Percentiles rank a stretch among this genome's conserved stretches.
Evolutionary conservation across 108 stramenopile species (phyloP).

Genomic region (Schizochytrium sp.): DNA sequence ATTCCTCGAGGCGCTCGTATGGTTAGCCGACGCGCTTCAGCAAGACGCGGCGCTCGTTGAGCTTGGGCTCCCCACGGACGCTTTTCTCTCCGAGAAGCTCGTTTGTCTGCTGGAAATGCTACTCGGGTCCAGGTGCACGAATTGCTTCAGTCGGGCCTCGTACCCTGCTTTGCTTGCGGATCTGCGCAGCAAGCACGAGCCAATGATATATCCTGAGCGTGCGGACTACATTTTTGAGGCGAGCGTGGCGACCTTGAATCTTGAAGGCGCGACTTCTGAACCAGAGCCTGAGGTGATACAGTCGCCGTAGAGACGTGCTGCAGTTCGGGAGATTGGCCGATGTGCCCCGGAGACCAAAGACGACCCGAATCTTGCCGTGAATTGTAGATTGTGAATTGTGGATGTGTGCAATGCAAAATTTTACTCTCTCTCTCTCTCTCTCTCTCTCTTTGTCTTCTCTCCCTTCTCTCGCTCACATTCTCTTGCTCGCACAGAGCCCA

Average conservation of each 20-base stretch:
- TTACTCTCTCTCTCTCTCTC: too few relatives aligned
- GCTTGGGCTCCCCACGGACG: background rate
- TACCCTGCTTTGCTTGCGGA: background rate
- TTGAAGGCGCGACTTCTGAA: background rate
- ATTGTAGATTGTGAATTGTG: too few relatives aligned
- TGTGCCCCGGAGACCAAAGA: too few relatives aligned
- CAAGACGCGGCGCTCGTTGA: background rate
- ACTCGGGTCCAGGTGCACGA: background rate
- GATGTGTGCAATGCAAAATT: too few relatives aligned
- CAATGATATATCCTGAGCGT: background rate
- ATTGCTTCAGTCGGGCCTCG: background rate
- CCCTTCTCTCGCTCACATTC: too few relatives aligned
- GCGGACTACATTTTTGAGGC: background rate
- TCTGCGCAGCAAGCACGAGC: background rate
- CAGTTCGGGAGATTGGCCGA: too few relatives aligned
- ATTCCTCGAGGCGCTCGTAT: background rate
- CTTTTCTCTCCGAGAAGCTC: background rate
- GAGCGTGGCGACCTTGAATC: background rate
- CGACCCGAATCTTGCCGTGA: too few relatives aligned
- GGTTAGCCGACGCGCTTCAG: background rate
- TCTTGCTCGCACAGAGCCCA: background rate
- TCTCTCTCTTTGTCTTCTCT: too few relatives aligned
- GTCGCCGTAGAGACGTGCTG: too few relatives aligned
- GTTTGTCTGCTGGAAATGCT: background rate
- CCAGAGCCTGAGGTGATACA: background rate